These are phyloP conservation scores for Haemoproteus tartakovskyi DNA, from an alignment of 169 alveolate species.

Conservation along the genomic window DNA sequence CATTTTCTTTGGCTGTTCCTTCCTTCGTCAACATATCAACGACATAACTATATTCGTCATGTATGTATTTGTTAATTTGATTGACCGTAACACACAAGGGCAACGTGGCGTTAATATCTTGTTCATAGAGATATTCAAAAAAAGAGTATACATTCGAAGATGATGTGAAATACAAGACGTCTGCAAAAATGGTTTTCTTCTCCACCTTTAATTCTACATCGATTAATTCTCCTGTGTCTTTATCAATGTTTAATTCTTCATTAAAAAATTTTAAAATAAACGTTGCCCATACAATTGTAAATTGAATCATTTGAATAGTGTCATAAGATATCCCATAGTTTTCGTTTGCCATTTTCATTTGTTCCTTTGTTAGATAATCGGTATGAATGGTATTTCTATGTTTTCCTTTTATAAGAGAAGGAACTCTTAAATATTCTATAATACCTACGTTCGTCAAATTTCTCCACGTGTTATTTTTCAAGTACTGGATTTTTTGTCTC, in stretches of 20 bases:
- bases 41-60: constrained; percentile 22
- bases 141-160: constrained; percentile 56
- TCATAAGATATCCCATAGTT: constrained; percentile 55
- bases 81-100: constrained; percentile 60
- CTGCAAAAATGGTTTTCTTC: constrained; percentile 44
- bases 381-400: constrained; percentile 30
- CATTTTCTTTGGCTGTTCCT: background rate
- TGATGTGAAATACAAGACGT: constrained; percentile 52
- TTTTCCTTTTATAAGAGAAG: constrained; percentile 56
- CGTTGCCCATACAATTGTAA: constrained; percentile 55
- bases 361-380: constrained; percentile 50
- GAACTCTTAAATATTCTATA: constrained; percentile 53
- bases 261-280: constrained; percentile 48
- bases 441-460: constrained; percentile 45
- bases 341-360: constrained; percentile 49
- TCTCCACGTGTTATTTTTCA: constrained; percentile 35
- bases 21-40: constrained; percentile 23
- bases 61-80: constrained; percentile 51
- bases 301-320: constrained; percentile 49
- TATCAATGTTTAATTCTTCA: constrained; percentile 32
- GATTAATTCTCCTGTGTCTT: constrained; percentile 12
- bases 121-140: constrained; percentile 47
- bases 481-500: constrained; percentile 39
- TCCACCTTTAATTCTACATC: constrained; percentile 19
- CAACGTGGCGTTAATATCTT: constrained; percentile 27